A percentile compares a stretch with the other conserved stretches of the same genome.
These are phyloP conservation scores for Coelastrella sp. DNA, from an alignment of 139 green algal species.

Conservation along the genomic window DNA sequence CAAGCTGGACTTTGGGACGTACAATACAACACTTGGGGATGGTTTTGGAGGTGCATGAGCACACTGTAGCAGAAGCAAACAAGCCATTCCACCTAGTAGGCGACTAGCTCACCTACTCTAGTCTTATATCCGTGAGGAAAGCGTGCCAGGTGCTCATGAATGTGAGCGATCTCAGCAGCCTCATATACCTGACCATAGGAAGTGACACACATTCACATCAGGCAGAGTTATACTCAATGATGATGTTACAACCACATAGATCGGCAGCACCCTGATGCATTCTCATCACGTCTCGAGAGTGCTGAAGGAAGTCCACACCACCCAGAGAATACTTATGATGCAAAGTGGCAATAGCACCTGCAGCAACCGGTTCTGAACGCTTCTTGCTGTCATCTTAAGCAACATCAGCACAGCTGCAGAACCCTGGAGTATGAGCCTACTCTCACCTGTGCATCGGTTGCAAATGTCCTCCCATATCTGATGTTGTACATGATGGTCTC, in stretches of 20 bases:
- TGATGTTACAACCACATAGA: not conserved
- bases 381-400: too few relatives aligned
- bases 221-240: slow-evolving; percentile 19
- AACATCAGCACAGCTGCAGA: not conserved
- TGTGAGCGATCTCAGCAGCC: slow-evolving; percentile 74
- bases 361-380: too few relatives aligned
- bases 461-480: slow-evolving; percentile 72
- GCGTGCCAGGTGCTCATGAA: slow-evolving; percentile 75
- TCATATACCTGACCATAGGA: slow-evolving; percentile 62
- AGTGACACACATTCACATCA: not conserved
- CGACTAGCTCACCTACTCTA: slow-evolving; percentile 83
- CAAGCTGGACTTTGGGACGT: too few relatives aligned
- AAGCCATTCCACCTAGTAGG: not conserved
- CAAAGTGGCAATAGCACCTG: too few relatives aligned
- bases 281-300: too few relatives aligned
- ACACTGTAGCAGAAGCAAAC: not conserved
- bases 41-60: too few relatives aligned
- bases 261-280: too few relatives aligned
- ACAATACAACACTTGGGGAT: too few relatives aligned
- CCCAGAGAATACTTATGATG: too few relatives aligned
- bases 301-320: too few relatives aligned
- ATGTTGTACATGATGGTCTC: slow-evolving; percentile 94
- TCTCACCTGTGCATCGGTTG: slow-evolving; percentile 64
- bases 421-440: not conserved
- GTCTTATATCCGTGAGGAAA: slow-evolving; percentile 82